Evolutionary conservation across 257 asterid genomes (phyloP), one percentile per base, ranked within the genome.

Genomic region (Primulina tabacum): DNA sequence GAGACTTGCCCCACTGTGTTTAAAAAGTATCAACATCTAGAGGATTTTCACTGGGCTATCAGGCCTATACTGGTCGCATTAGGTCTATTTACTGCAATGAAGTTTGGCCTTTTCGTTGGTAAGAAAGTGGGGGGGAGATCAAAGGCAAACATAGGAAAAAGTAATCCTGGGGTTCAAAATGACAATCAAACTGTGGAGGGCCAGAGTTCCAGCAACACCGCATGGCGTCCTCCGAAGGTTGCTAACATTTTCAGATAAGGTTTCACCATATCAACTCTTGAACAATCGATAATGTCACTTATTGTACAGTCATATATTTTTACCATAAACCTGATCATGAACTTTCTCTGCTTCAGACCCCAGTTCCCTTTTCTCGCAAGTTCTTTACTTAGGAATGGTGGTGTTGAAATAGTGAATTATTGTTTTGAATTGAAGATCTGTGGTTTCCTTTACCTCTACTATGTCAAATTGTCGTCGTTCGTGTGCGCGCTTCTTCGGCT

Each of bases 31-130:
- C 88, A 88, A 62, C 98, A 88, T 67, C 75, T 90, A 3, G 98
- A 92, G 82, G 97, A 92, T 75, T 88, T 89, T 71, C 98, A 92
- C 80, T 92, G 98, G 97, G 88, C 88, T 1, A 92, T 90, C 55
- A 87, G 97, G 79, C 97, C 98, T 50, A 38, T 90, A 62, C 53
- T 88, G 71, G 77, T 89, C 21, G 97, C 96, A 0, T 65, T 88
- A 79, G 96, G 98, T 33, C 77, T 92, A 16, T 85, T 92, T 57
- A 80, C 96, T 0, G 91, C 92, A 9, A 79, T 85, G 88, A 92
- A 86, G 86, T 61, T 88, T 62, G 98, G 98, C 8, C 69, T 81
- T 37, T 73, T 82, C 9, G 83, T 83, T 4, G 96, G 95, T 10
- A 89, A 80, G 86, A 86, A 69, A 82, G 68, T 83, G 1, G 83